Conservation (phyloP, 139 green algal genomes). For the Chlamydomonas schloesseri region DNA sequence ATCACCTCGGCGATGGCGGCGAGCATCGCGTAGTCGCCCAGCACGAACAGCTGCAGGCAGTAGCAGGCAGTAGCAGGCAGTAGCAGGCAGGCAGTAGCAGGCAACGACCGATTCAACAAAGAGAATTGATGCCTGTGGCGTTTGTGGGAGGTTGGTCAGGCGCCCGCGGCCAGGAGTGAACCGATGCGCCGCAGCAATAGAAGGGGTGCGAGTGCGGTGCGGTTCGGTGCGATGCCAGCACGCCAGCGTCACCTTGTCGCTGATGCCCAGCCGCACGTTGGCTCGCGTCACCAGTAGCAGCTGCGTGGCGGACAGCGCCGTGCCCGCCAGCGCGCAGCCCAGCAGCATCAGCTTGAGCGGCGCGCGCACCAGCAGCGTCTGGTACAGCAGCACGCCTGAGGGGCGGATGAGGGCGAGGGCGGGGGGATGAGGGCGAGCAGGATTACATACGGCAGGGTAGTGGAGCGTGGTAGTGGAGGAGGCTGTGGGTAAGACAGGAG, state of each 20-base stretch:
- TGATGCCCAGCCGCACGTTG: constrained; percentile 65
- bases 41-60: constrained; percentile 70
- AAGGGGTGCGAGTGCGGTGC: no score
- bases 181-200: no score
- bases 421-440: neutral
- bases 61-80: no score
- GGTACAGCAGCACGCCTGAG: constrained; percentile 25
- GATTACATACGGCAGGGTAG: no score
- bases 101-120: no score
- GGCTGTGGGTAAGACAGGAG: no score
- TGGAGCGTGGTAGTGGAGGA: constrained; percentile 60
- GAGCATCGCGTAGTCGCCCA: constrained; percentile 85
- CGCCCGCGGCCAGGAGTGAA: no score
- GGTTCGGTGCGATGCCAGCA: no score
- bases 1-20: constrained; percentile 59
- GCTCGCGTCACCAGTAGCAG: constrained; percentile 43
- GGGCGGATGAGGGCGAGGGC: neutral
- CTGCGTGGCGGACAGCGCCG: constrained; percentile 78
- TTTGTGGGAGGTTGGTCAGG: no score
- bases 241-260: constrained; percentile 59
- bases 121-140: no score
- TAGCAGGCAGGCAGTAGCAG: no score
- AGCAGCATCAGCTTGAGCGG: constrained; percentile 44
- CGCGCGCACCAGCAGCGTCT: neutral
- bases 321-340: constrained; percentile 71